Evolutionary conservation across 2,329 filamentous ascomycete species (phyloP).

Genomic region (Trichophyton mentagrophytes): DNA sequence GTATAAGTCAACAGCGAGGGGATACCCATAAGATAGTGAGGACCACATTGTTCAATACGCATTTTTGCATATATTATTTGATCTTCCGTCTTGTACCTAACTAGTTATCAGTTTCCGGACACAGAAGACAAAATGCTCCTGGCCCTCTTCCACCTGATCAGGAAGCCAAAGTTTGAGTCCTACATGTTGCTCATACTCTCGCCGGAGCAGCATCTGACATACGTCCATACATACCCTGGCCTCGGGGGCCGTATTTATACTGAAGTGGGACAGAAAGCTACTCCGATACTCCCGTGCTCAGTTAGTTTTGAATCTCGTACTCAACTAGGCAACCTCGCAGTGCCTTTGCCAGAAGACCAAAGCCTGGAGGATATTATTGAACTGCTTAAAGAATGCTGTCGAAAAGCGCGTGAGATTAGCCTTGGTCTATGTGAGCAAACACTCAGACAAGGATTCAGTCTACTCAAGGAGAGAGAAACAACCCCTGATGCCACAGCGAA

Average conservation of each 20-base stretch:
- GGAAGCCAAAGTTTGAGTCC: background rate
- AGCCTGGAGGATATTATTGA: background rate
- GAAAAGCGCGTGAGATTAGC: background rate
- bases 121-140: no score
- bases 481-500: background rate
- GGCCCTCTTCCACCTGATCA: background rate
- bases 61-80: no score
- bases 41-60: no score
- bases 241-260: background rate
- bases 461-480: background rate
- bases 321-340: background rate
- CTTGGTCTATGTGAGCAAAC: background rate
- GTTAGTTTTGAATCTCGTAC: background rate
- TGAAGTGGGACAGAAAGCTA: background rate
- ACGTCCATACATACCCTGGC: background rate
- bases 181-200: background rate
- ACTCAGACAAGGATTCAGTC: background rate
- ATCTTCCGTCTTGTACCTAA: no score
- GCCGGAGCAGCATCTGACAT: background rate
- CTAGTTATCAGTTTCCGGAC: no score
- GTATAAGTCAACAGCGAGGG: no score
- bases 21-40: no score
- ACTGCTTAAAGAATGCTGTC: background rate
- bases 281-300: background rate
- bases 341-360: background rate